Conservation (phyloP, 2,329 filamentous ascomycete species). For the Huntiella decipiens region DNA sequence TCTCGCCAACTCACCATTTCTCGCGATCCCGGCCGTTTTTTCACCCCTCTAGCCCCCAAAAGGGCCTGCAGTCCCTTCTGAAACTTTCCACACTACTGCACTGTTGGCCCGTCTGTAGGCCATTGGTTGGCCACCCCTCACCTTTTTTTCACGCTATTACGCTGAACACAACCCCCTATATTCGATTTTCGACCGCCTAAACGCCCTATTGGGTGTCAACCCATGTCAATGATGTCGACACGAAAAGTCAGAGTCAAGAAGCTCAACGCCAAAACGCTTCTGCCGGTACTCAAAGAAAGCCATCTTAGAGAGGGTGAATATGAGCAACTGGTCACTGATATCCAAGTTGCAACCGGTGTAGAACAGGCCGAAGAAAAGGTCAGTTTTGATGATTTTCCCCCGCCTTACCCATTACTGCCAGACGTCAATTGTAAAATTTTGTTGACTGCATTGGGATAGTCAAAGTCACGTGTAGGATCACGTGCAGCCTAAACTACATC, state of each 20-base stretch:
- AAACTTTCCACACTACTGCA: conserved; percentile 11
- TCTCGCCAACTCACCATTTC: no score
- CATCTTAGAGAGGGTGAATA: conserved; percentile 78
- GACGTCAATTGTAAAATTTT: background rate
- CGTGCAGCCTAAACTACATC: conserved; percentile 18
- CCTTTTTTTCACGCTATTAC: conserved; percentile 16
- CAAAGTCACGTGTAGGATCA: conserved; percentile 25
- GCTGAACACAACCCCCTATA: conserved; percentile 10
- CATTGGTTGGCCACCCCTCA: conserved; percentile 14
- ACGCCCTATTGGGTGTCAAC: conserved; percentile 4
- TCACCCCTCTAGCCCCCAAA: conserved; percentile 1
- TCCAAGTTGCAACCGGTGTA: conserved; percentile 86
- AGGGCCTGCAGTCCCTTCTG: conserved; percentile 15
- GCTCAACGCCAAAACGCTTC: conserved; percentile 73
- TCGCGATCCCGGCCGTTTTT: conserved; percentile 10
- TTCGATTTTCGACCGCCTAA: conserved; percentile 6
- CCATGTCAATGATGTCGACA: conserved; percentile 34
- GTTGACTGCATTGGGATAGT: conserved; percentile 12
- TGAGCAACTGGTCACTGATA: conserved; percentile 64
- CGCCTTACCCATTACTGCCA: conserved; percentile 8
- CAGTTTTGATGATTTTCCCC: conserved; percentile 28
- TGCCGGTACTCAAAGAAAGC: conserved; percentile 73
- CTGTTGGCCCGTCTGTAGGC: conserved; percentile 8
- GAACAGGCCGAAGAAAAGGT: conserved; percentile 96
- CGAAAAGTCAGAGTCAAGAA: conserved; percentile 71